These are phyloP conservation scores for Fusarium marasasianum DNA, from an alignment of 2,329 filamentous ascomycete species.

Conservation along the genomic window DNA sequence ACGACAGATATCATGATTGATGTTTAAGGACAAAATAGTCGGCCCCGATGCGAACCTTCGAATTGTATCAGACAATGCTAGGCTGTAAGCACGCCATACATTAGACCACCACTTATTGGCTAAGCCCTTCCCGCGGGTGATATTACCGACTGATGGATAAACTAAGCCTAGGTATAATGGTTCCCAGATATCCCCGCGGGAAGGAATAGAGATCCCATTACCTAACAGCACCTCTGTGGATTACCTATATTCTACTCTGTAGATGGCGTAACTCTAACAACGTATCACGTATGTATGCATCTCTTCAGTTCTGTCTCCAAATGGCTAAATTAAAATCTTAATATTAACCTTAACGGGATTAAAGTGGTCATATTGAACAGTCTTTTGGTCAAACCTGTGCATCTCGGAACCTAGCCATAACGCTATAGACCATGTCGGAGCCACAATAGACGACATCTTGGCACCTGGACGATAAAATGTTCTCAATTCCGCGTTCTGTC, in stretches of 20 bases:
- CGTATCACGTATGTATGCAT: background rate
- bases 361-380: too few species aligned
- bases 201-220: too few species aligned
- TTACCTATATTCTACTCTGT: background rate
- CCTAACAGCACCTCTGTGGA: too few species aligned
- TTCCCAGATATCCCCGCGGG: background rate
- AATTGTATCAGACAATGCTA: background rate
- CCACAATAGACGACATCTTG: background rate
- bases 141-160: background rate
- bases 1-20: background rate
- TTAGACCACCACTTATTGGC: background rate
- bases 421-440: background rate
- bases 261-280: background rate
- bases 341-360: background rate
- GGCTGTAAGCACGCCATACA: background rate
- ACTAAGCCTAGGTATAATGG: background rate
- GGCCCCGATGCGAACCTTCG: too few species aligned
- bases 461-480: background rate
- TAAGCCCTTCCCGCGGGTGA: background rate
- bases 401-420: background rate
- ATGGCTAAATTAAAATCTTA: background rate
- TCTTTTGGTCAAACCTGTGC: rapidly evolving
- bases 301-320: too few species aligned
- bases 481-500: too few species aligned
- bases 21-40: background rate